Conservation (phyloP, 1,284 basidiomycete species). For the Lignosus rhinocerotis region DNA sequence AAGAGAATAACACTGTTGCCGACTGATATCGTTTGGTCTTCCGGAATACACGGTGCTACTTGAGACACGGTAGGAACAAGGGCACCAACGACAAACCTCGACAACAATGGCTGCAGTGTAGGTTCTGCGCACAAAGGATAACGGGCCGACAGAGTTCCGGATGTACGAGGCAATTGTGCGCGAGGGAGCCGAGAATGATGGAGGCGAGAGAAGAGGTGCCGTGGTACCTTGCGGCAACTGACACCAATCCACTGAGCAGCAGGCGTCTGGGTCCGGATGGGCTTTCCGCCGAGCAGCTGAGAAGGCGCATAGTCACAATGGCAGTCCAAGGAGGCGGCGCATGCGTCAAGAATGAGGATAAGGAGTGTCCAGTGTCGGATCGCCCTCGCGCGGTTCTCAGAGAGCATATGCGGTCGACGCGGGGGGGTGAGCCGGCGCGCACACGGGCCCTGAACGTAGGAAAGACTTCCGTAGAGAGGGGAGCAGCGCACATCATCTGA, state of each 20-base stretch:
- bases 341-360: conserved; percentile 1
- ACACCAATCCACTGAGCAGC: not conserved
- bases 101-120: not conserved
- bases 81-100: not conserved
- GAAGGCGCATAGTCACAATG: not conserved
- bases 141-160: not conserved
- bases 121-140: not conserved
- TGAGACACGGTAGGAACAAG: not conserved
- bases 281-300: not conserved
- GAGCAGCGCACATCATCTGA: conserved; percentile 25
- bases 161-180: not conserved
- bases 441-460: conserved; percentile 21
- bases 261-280: not conserved
- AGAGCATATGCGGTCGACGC: conserved; percentile 6
- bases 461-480: conserved; percentile 11
- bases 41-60: not conserved
- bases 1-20: not conserved
- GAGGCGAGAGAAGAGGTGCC: not conserved
- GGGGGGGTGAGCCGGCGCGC: conserved; percentile 1
- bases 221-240: conserved; percentile 1
- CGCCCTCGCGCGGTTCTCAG: conserved; percentile 14
- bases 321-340: not conserved
- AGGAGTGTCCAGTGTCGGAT: conserved; percentile 3
- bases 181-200: conserved; percentile 5
- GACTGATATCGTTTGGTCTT: not conserved